Evolutionary conservation across 75 land plant species (phyloP), one percentile per base, ranked within the genome.

Genomic region (Cupressus sempervirens): DNA sequence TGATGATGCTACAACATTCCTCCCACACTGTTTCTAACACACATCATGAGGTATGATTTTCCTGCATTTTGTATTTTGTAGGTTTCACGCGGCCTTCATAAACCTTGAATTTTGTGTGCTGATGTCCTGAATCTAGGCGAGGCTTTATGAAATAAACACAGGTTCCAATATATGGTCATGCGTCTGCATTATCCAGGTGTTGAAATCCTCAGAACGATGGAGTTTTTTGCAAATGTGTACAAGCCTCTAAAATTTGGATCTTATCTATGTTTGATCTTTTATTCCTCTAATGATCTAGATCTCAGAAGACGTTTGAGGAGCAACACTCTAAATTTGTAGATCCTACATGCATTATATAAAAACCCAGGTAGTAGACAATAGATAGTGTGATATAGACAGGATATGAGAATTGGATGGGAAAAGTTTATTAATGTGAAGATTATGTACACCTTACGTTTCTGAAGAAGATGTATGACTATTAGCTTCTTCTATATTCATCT

Each of bases 1-100:
- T 90, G 91, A 81, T 84, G 56, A 88, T 90, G 65, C 86, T 90
- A 23, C 81, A 86, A 52, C 91, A 89, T 65, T 88, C 87, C 35
- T 86, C 90, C 15, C 70, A 82, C 3, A 46, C 83, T 72, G 85
- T 23, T 46, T 88, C 86, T 36, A 87, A 20, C 35, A 23, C 85
- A 14, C 87, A 91, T 3, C 89, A 85, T 52, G 83, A 45, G 80
- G 93, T 91, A 90, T 86, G 20, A 29, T 14, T 82, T 35, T 77
- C 30, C 29, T 16, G 2, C 29, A 10, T n/a, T 23, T 79, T 23
- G 11, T 15, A 50, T 50, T 40, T 23, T 40, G 1, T 18, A 10
- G 80, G 23, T 77, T 77, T 41, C 81, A 41, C 43, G 0, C 48
- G 26, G 30, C 80, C 29, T 43, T 3, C 11, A 13, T 11, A 40